These are phyloP conservation scores for Ceratobasidium sp. DNA, from an alignment of 1,284 basidiomycete genomes.

Conservation along the genomic window DNA sequence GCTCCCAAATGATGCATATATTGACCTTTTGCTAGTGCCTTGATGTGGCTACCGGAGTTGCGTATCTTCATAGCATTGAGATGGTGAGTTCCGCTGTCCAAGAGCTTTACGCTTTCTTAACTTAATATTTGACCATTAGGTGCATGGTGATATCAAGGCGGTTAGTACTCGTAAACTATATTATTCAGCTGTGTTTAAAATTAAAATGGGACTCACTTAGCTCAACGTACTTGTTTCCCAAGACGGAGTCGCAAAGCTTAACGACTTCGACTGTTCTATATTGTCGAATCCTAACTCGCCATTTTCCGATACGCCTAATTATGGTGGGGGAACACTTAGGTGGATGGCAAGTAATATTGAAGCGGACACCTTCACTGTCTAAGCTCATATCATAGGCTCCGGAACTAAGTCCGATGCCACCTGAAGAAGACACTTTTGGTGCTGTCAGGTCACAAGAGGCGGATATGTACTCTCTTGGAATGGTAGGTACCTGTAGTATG, in stretches of 20 bases:
- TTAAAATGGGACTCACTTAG: not conserved
- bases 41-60: slow-evolving; percentile 12
- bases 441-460: not conserved
- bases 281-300: not conserved
- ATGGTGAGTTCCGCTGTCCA: not conserved
- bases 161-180: not conserved
- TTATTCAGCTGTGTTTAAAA: not conserved
- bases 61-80: slow-evolving; percentile 6
- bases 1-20: not conserved
- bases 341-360: slow-evolving; percentile 12
- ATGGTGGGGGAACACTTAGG: slow-evolving; percentile 15
- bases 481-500: not conserved
- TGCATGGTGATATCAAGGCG: slow-evolving; percentile 17
- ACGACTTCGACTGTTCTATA: slow-evolving; percentile 25
- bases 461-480: slow-evolving; percentile 20
- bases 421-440: not conserved
- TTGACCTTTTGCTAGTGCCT: not conserved
- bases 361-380: not conserved
- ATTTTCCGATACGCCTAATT: slow-evolving; percentile 12
- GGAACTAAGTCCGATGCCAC: not conserved
- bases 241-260: slow-evolving; percentile 4
- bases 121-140: not conserved
- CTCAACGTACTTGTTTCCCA: not conserved
- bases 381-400: slow-evolving; percentile 8
- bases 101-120: not conserved